Percentiles rank a stretch among this genome's conserved stretches.
phyloP scores from a whole-genome alignment of 768 basidiomycete genomes.

The Termitomyces sp. region DNA sequence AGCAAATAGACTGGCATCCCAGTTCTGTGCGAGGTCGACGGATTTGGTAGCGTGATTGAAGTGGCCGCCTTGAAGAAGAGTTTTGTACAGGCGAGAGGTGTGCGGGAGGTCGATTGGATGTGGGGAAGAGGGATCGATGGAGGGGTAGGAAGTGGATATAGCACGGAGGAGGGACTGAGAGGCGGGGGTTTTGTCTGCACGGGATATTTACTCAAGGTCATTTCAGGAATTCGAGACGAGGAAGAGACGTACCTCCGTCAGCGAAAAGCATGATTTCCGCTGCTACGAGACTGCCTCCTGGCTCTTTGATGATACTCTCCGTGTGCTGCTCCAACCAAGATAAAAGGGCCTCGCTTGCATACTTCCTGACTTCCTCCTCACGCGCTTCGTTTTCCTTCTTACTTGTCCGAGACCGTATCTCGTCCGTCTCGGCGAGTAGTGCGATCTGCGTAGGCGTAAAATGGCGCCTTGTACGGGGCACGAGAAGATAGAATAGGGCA shows the following conservation, averaged over 20 bases:
- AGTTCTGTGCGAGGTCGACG: constrained; percentile 47
- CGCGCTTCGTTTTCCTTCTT: constrained; percentile 68
- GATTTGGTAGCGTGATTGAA: constrained; percentile 59
- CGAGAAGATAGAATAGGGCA: constrained; percentile 75
- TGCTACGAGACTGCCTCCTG: constrained; percentile 75
- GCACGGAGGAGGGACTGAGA: constrained; percentile 55
- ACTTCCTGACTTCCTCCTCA: constrained; percentile 63
- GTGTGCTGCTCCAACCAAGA: constrained; percentile 63
- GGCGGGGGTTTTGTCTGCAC: constrained; percentile 67
- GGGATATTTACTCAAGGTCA: not conserved
- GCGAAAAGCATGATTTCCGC: constrained; percentile 81
- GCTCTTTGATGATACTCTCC: constrained; percentile 58
- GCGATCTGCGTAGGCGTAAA: constrained; percentile 81
- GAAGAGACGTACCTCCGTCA: constrained; percentile 62
- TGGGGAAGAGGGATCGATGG: constrained; percentile 38
- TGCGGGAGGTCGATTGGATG: constrained; percentile 83
- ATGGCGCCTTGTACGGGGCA: constrained; percentile 76
- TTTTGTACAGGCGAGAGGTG: constrained; percentile 81
- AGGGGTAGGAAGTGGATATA: constrained; percentile 52
- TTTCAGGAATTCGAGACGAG: not conserved
- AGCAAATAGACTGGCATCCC: constrained; percentile 60
- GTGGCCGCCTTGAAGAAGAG: constrained; percentile 87
- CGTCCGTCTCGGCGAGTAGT: constrained; percentile 70
- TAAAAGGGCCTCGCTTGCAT: constrained; percentile 73
- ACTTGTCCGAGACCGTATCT: constrained; percentile 63